Percentiles rank a stretch among this genome's conserved stretches.
phyloP scores from a whole-genome alignment of 164 flowering plant genomes.

The Malania oleifera region DNA sequence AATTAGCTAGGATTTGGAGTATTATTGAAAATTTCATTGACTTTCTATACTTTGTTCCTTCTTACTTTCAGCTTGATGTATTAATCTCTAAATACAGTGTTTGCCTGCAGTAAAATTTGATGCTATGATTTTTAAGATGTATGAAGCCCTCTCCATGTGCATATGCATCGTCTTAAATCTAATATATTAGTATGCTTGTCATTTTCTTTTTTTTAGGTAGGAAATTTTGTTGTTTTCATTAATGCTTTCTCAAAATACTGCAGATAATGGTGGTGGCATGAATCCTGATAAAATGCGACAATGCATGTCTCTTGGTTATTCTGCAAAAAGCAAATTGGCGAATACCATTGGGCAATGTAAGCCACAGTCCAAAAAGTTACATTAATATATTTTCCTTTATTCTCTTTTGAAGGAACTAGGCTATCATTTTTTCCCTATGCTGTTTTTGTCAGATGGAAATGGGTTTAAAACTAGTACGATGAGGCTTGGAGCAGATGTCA shows the following conservation, averaged over 20 bases:
- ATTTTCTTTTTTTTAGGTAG: not conserved
- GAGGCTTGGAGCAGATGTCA: conserved; percentile 99
- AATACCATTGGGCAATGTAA: conserved; percentile 95
- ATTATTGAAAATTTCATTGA: too few species aligned
- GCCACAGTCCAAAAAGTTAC: conserved; percentile 1
- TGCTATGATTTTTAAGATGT: too few species aligned
- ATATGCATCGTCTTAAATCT: too few species aligned
- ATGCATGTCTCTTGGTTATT: conserved; percentile 97
- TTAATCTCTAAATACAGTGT: too few species aligned
- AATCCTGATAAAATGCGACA: conserved; percentile 85
- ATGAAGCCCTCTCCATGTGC: too few species aligned
- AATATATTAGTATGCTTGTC: too few species aligned
- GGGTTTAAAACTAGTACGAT: conserved; percentile 98
- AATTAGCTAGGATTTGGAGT: too few species aligned
- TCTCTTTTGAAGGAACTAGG: not conserved
- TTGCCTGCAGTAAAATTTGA: too few species aligned
- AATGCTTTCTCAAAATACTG: conserved; percentile 4
- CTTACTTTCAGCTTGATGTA: not conserved
- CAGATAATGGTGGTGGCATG: conserved; percentile 96
- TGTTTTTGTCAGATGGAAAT: conserved; percentile 70
- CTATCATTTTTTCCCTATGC: not conserved
- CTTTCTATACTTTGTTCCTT: not conserved
- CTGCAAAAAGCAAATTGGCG: conserved; percentile 81
- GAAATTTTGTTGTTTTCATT: not conserved
- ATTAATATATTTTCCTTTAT: not conserved